A percentile compares a stretch with the other conserved stretches of the same genome.
These are phyloP conservation scores for Deuterostichococcus epilithicus DNA, from an alignment of 139 green algal genomes.

Conservation along the genomic window DNA sequence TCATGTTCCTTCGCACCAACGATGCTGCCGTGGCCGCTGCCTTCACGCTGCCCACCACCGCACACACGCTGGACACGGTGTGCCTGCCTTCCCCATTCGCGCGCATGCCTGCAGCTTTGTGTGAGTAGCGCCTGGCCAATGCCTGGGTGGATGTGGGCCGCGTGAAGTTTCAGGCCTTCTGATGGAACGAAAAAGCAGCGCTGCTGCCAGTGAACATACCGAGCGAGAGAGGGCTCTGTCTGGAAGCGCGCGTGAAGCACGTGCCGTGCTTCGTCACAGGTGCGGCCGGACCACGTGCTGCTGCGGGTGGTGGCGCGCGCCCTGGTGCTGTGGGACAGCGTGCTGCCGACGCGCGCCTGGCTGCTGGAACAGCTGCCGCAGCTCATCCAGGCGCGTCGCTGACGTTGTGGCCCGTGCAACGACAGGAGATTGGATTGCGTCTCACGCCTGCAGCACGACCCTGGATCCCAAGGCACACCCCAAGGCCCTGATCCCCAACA, in stretches of 20 bases:
- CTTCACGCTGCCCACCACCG: constrained; percentile 66
- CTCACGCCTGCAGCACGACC: not conserved
- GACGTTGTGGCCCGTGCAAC: no score
- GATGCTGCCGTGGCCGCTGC: constrained; percentile 54
- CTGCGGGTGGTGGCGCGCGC: constrained; percentile 73
- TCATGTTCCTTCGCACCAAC: constrained; percentile 89
- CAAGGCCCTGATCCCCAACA: not conserved
- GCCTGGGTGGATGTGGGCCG: no score
- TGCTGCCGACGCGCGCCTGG: constrained; percentile 63
- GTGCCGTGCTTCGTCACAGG: no score
- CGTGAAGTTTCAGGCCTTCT: no score
- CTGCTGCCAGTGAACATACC: no score
- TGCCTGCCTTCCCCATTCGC: not conserved
- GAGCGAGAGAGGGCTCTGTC: no score
- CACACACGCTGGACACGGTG: constrained; percentile 63
- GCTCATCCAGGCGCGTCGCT: constrained; percentile 39
- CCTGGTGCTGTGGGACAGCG: constrained; percentile 85
- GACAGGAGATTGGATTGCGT: no score
- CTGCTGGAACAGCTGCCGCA: constrained; percentile 63
- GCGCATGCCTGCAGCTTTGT: no score
- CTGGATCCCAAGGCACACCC: not conserved
- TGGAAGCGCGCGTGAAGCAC: no score
- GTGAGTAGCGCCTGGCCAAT: no score
- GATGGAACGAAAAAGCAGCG: no score
- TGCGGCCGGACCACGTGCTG: constrained; percentile 83